A percentile compares a stretch with the other conserved stretches of the same genome.
These are phyloP conservation scores for Aspergillus pseudoterreus DNA, from an alignment of 2,329 filamentous ascomycete genomes.

Conservation along the genomic window DNA sequence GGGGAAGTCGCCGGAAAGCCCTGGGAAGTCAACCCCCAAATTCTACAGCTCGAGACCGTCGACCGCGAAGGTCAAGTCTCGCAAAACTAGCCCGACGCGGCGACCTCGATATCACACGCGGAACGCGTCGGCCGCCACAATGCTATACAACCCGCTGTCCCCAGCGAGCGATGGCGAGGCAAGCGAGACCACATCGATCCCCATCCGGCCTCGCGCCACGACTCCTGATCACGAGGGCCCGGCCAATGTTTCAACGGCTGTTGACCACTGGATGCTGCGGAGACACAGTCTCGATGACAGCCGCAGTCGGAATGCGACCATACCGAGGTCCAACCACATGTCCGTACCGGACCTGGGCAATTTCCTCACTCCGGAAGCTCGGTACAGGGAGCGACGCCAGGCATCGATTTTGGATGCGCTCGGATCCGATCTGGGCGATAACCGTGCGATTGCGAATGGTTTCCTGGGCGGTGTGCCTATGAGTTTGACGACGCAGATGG, in stretches of 20 bases:
- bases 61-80: constrained; percentile 40
- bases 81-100: constrained; percentile 32
- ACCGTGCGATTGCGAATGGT: constrained; percentile 57
- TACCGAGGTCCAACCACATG: constrained; percentile 51
- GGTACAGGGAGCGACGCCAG: constrained; percentile 36
- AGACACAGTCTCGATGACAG: constrained; percentile 30
- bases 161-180: constrained; percentile 40
- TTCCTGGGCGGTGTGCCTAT: constrained; percentile 64
- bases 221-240: constrained; percentile 32
- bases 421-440: constrained; percentile 68
- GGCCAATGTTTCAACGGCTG: constrained; percentile 37
- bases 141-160: constrained; percentile 70
- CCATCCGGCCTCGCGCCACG: constrained; percentile 19
- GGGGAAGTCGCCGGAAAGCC: constrained; percentile 10
- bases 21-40: constrained; percentile 27
- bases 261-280: constrained; percentile 43
- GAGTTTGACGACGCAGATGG: constrained; percentile 79
- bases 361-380: constrained; percentile 48
- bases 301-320: constrained; percentile 56
- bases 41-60: constrained; percentile 38
- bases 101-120: constrained; percentile 57
- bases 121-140: constrained; percentile 76
- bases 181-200: constrained; percentile 21
- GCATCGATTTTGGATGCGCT: constrained; percentile 70
- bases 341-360: constrained; percentile 55